Evolutionary conservation across 306 rosid species (phyloP), one percentile per base, ranked within the genome.

Genomic region (Psophocarpus tetragonolobus): DNA sequence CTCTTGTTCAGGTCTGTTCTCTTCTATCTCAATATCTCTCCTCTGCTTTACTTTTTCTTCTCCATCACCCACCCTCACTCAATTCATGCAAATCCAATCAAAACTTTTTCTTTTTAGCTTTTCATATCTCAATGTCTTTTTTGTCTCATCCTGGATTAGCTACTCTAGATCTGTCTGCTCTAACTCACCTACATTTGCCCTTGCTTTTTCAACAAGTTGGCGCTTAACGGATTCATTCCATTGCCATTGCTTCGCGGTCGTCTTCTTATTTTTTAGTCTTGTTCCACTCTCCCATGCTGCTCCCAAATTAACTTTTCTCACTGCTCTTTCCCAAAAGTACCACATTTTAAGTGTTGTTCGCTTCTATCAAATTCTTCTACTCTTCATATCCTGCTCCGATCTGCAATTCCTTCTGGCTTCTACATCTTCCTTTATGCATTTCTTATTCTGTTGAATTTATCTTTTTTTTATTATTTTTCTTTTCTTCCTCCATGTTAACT

Each of bases 1-100:
- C 90, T 90, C 85, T 63, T 67, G 13, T 67, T 84, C 90, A 85
- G 93, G 95, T 90, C 67, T 54, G 92, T 82, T 51, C 42, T 44
- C 78, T 71, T 4, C 51, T 11, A 14, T 51, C 54, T 69, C 66
- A 36, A 0, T 69, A 64, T 53, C 66, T 26, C 77, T 6, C 53
- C 45, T 32, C 69, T 72, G 5, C 48, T 39, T 61, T 38, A 36
- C 51, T 47, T 1, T 1, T 54, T 45, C 4, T 9, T 29, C 33
- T 60, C n/a, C n/a, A 13, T 76, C n/a, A n/a, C n/a, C n/a, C n/a
- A n/a, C n/a, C n/a, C 50, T 18, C 72, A 64, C 71, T 39, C 79
- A 60, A 39, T 21, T 48, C 12, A 1, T 78, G 9, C 33, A n/a
- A n/a, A n/a, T n/a, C n/a, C n/a, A n/a, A n/a, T n/a, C n/a, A n/a